A percentile compares a stretch with the other conserved stretches of the same genome.
These are phyloP conservation scores for Fraxinus excelsior DNA, from an alignment of 257 asterid genomes.

Conservation along the genomic window DNA sequence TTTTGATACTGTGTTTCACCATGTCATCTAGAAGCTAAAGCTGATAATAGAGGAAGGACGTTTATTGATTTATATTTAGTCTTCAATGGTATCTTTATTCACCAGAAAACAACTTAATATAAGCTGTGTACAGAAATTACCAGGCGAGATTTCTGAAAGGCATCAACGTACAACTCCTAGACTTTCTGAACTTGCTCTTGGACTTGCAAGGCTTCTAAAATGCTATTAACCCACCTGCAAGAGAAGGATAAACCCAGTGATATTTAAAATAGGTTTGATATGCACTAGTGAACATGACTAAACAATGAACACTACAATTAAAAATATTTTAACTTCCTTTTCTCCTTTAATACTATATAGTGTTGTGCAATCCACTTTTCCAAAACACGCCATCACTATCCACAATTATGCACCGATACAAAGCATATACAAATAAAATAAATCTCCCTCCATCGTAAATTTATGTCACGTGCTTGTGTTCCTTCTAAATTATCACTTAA, in stretches of 20 bases:
- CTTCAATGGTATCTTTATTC: not conserved
- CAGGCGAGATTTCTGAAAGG: not conserved
- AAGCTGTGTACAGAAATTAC: not conserved
- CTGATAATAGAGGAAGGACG: not conserved
- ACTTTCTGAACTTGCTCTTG: constrained; percentile 51
- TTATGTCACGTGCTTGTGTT: too few species aligned
- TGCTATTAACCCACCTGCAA: constrained; percentile 73
- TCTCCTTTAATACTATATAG: not conserved
- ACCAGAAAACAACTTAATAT: not conserved
- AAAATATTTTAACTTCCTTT: not conserved
- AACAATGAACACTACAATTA: too few species aligned
- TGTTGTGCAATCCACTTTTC: not conserved
- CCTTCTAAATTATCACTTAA: not conserved
- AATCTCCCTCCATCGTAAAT: not conserved
- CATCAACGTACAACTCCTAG: constrained; percentile 26
- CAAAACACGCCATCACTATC: not conserved
- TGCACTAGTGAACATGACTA: not conserved
- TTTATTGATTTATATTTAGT: not conserved
- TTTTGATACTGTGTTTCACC: not conserved
- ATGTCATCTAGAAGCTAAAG: not conserved
- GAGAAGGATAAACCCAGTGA: constrained; percentile 1
- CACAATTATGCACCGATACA: not conserved
- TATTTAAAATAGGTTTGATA: not conserved
- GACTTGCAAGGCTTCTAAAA: constrained; percentile 61
- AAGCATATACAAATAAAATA: not conserved